Percentiles rank a stretch among this genome's conserved stretches.
phyloP scores from a whole-genome alignment of 2,329 filamentous ascomycete species.

The Aspergillus unguis region DNA sequence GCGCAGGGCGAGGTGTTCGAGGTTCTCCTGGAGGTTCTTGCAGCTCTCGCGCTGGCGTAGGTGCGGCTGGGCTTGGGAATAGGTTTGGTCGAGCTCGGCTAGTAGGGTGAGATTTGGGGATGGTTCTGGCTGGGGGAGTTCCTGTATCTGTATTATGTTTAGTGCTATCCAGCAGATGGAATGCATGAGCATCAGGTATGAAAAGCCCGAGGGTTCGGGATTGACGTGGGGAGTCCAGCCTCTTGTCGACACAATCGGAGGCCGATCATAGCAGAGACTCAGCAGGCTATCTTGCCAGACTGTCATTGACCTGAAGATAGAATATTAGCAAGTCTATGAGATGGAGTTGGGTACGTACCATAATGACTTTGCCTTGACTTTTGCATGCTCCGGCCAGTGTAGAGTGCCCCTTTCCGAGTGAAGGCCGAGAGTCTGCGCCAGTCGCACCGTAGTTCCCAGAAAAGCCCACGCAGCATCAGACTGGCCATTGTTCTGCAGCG shows the following conservation, averaged over 20 bases:
- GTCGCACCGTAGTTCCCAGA: slow-evolving; percentile 29
- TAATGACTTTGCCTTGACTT: slow-evolving; percentile 21
- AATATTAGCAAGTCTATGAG: too few species aligned
- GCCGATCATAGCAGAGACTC: slow-evolving; percentile 33
- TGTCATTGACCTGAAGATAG: slow-evolving; percentile 27
- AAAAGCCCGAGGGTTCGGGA: slow-evolving; percentile 15
- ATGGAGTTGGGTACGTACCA: slow-evolving; percentile 17
- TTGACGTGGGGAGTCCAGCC: slow-evolving; percentile 24
- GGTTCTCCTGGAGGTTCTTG: slow-evolving; percentile 42
- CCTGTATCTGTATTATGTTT: slow-evolving; percentile 45
- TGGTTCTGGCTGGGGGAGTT: slow-evolving; percentile 16
- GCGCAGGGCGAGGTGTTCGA: slow-evolving; percentile 56
- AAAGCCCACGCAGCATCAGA: slow-evolving; percentile 33
- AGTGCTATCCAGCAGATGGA: slow-evolving; percentile 25
- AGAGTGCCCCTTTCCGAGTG: slow-evolving; percentile 37
- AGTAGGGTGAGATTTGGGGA: slow-evolving; percentile 31
- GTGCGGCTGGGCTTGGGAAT: slow-evolving; percentile 49
- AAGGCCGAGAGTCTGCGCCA: slow-evolving; percentile 34
- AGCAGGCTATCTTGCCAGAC: slow-evolving; percentile 37
- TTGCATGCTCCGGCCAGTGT: slow-evolving; percentile 24
- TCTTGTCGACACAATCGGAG: slow-evolving; percentile 26
- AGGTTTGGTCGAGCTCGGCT: slow-evolving; percentile 44
- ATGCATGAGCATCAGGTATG: slow-evolving; percentile 29
- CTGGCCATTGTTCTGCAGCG: slow-evolving; percentile 31
- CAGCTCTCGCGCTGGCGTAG: slow-evolving; percentile 45